phyloP scores from a whole-genome alignment of 495 filamentous ascomycete genomes.

The Penicillium arizonense region DNA sequence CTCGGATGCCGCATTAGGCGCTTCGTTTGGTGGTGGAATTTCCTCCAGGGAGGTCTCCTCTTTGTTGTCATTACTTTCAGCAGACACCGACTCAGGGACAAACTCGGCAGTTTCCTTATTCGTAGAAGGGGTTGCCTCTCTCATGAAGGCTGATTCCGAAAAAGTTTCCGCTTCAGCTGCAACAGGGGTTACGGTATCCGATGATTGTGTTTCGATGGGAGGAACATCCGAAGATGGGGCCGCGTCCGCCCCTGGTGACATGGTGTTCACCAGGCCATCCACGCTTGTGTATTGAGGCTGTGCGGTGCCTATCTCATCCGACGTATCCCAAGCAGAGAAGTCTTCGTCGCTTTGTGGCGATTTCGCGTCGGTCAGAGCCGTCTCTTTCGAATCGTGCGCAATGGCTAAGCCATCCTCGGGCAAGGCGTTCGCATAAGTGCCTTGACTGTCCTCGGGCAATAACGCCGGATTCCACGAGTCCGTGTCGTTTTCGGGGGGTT shows the following conservation, averaged over 20 bases:
- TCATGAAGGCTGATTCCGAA: neutral
- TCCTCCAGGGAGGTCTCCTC: neutral
- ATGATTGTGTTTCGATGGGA: neutral
- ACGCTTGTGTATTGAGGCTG: conserved; percentile 6
- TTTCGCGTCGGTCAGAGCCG: conserved; percentile 4
- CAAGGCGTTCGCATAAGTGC: conserved; percentile 6
- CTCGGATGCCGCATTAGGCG: neutral
- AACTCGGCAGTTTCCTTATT: neutral
- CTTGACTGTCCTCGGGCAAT: conserved; percentile 25
- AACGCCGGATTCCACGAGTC: conserved; percentile 45
- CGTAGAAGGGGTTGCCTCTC: neutral
- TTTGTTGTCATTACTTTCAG: neutral
- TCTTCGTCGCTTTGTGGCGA: conserved; percentile 19
- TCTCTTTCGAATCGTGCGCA: conserved; percentile 12
- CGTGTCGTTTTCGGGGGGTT: conserved; percentile 16
- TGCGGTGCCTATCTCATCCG: conserved; percentile 5
- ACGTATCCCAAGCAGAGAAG: conserved; percentile 21
- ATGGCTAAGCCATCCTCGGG: conserved; percentile 7
- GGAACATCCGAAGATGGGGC: neutral
- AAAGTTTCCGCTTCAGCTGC: neutral
- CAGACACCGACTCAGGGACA: neutral
- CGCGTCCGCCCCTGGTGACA: conserved; percentile 2
- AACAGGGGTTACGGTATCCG: neutral
- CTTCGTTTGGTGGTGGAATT: neutral
- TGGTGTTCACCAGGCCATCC: neutral